A percentile compares a stretch with the other conserved stretches of the same genome.
These are phyloP conservation scores for Epichloe hybrida DNA, from an alignment of 2,329 filamentous ascomycete genomes.

Conservation along the genomic window DNA sequence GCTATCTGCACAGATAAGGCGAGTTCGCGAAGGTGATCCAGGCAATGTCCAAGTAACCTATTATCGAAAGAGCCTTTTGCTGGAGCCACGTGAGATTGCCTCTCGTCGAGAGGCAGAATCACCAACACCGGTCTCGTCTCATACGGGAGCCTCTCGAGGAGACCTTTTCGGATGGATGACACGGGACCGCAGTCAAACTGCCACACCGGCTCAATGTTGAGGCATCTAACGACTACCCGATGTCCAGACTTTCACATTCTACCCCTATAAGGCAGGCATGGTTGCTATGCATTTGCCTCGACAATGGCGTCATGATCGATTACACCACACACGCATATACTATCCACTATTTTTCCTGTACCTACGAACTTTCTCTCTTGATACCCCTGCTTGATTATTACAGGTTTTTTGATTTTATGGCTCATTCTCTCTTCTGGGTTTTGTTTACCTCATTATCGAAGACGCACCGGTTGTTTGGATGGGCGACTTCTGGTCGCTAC, in stretches of 20 bases:
- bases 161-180: slow-evolving; percentile 40
- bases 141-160: slow-evolving; percentile 18
- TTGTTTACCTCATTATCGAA: neutral
- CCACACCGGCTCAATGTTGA: slow-evolving; percentile 11
- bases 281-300: neutral
- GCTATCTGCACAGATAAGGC: slow-evolving; percentile 69
- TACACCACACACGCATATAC: neutral
- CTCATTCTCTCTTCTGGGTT: neutral
- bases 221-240: neutral
- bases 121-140: slow-evolving; percentile 17
- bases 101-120: slow-evolving; percentile 20
- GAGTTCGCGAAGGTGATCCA: slow-evolving; percentile 50
- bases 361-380: slow-evolving; percentile 2
- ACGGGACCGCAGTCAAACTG: slow-evolving; percentile 27
- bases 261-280: neutral
- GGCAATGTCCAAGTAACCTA: slow-evolving; percentile 46
- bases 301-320: neutral
- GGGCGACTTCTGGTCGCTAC: neutral
- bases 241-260: neutral
- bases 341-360: neutral
- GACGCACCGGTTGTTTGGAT: neutral
- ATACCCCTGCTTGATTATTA: slow-evolving; percentile 5
- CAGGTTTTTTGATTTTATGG: neutral
- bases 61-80: slow-evolving; percentile 71
- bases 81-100: slow-evolving; percentile 58